Conservation (phyloP, 805 yeast genomes). For the Danielia reshetovae region DNA sequence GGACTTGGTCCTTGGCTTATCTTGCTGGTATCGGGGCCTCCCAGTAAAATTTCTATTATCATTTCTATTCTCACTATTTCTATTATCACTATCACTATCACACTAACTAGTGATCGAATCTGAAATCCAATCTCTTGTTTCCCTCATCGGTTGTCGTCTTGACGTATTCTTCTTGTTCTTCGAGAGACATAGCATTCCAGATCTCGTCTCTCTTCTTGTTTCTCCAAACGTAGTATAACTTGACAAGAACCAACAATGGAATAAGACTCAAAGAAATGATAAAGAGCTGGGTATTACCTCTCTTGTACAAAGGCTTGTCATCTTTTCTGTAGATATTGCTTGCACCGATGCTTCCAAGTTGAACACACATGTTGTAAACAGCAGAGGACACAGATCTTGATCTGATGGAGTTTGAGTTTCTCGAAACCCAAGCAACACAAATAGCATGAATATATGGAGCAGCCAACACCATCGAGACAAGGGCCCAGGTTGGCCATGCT, state of each 20-base stretch:
- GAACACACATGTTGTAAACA: conserved; percentile 60
- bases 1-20: conserved; percentile 82
- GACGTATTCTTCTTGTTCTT: conserved; percentile 48
- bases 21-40: conserved; percentile 49
- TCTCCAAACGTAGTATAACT: conserved; percentile 37
- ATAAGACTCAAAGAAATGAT: conserved; percentile 25
- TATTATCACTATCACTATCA: too few relatives aligned
- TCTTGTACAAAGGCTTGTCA: conserved; percentile 57
- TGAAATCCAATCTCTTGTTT: conserved; percentile 52
- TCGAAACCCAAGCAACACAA: conserved; percentile 56
- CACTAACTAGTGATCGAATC: conserved; percentile 24
- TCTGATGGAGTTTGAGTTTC: conserved; percentile 60
- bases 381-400: conserved; percentile 64
- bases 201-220: conserved; percentile 40
- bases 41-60: too few relatives aligned
- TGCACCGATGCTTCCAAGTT: conserved; percentile 51
- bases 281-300: conserved; percentile 47
- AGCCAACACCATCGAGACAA: conserved; percentile 37
- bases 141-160: conserved; percentile 49
- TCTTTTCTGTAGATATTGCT: conserved; percentile 53
- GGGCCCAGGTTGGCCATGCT: conserved; percentile 40
- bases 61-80: too few relatives aligned
- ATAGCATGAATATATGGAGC: conserved; percentile 52
- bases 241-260: conserved; percentile 22
- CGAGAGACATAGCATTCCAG: conserved; percentile 51